Evolutionary conservation across 345 rosid genomes (phyloP).

Genomic region (Turritis glabra): DNA sequence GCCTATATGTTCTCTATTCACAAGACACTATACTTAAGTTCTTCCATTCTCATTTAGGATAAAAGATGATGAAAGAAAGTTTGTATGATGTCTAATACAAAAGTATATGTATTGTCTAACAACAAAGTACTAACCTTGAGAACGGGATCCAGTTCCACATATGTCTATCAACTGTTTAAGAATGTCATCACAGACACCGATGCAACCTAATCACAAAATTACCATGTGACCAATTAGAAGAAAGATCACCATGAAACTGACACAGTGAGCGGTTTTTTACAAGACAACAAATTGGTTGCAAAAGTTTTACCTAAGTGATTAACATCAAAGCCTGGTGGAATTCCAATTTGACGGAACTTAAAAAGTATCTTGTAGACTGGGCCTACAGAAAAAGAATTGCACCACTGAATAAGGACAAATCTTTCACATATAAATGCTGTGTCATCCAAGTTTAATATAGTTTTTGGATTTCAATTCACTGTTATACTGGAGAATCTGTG

Average conservation of each 20-base stretch:
- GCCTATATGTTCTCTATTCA: not conserved
- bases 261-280: not conserved
- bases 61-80: not conserved
- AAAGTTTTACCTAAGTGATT: constrained; percentile 66
- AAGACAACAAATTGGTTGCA: constrained; percentile 12
- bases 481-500: not conserved
- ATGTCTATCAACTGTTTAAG: constrained; percentile 78
- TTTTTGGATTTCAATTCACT: not conserved
- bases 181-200: constrained; percentile 89
- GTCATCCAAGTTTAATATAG: not conserved
- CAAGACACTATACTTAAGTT: not conserved
- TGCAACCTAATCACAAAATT: constrained; percentile 59
- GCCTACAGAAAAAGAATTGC: constrained; percentile 45
- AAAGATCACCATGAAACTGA: not conserved
- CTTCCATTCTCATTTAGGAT: not conserved
- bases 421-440: not conserved
- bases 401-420: not conserved
- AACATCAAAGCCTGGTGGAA: constrained; percentile 79
- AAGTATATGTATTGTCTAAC: not conserved
- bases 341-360: constrained; percentile 91
- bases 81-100: not conserved
- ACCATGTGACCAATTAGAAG: not conserved
- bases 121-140: constrained; percentile 56
- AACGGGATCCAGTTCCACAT: constrained; percentile 93
- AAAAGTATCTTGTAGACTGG: constrained; percentile 85